These are phyloP conservation scores for Polyplosphaeria fusca DNA, from an alignment of 495 filamentous ascomycete genomes.

Conservation along the genomic window DNA sequence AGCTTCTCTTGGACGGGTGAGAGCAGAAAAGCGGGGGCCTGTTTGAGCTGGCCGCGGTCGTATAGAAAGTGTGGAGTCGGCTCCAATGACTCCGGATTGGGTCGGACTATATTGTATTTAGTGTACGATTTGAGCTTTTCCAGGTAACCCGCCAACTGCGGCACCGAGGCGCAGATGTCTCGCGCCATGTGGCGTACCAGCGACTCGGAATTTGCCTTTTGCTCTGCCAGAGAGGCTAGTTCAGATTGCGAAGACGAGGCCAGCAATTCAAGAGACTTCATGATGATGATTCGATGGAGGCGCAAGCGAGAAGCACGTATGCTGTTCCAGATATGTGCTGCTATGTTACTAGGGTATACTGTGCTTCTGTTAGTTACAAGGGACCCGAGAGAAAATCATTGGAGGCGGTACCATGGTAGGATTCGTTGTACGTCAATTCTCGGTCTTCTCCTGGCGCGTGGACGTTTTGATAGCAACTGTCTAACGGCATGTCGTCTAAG, in stretches of 20 bases:
- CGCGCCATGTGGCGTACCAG: neutral
- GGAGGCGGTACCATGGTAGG: conserved; percentile 8
- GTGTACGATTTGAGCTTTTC: conserved; percentile 1
- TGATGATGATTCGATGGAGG: conserved; percentile 1
- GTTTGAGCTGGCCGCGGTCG: neutral
- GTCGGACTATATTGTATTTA: neutral
- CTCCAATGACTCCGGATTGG: neutral
- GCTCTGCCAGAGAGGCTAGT: neutral
- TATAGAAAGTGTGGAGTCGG: neutral
- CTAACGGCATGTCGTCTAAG: neutral
- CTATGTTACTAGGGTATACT: conserved; percentile 9
- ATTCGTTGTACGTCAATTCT: conserved; percentile 7
- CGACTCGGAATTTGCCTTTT: neutral
- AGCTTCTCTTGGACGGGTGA: neutral
- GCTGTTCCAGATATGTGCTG: conserved; percentile 22
- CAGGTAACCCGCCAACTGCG: conserved; percentile 21
- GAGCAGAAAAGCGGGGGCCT: neutral
- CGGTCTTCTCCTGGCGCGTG: neutral
- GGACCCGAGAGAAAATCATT: neutral
- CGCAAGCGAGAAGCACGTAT: conserved; percentile 8
- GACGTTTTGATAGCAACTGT: neutral
- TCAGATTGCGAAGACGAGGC: neutral
- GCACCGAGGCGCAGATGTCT: conserved; percentile 24
- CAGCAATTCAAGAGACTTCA: neutral
- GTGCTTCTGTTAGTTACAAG: neutral